A percentile compares a stretch with the other conserved stretches of the same genome.
These are phyloP conservation scores for Fusarium citri DNA, from an alignment of 2,329 filamentous ascomycete genomes.

Conservation along the genomic window DNA sequence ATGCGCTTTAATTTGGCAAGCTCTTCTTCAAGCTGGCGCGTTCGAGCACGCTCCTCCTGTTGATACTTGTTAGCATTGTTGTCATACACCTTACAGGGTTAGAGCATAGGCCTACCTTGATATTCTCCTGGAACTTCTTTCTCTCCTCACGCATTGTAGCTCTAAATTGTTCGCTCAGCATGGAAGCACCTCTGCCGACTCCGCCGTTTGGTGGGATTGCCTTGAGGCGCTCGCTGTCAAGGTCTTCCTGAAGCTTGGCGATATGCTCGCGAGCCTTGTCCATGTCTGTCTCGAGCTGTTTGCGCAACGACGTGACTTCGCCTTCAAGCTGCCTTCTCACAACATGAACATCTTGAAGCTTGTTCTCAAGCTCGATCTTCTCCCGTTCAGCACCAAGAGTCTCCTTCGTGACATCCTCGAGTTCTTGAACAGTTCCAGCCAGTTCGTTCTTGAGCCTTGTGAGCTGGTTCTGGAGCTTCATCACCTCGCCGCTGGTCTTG, in stretches of 20 bases:
- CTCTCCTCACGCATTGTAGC: constrained; percentile 67
- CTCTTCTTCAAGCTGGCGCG: constrained; percentile 64
- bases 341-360: constrained; percentile 48
- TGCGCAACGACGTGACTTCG: constrained; percentile 46
- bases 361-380: constrained; percentile 57
- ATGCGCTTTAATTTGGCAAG: constrained; percentile 57
- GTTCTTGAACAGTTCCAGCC: constrained; percentile 61
- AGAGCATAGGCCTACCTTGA: constrained; percentile 56
- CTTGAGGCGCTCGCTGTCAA: constrained; percentile 63
- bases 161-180: constrained; percentile 68
- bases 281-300: constrained; percentile 57
- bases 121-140: constrained; percentile 67
- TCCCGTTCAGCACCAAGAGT: constrained; percentile 63
- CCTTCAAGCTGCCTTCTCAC: constrained; percentile 38
- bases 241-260: constrained; percentile 60
- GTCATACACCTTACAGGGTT: not conserved
- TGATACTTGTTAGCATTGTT: constrained; percentile 45
- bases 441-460: constrained; percentile 64
- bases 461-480: constrained; percentile 61
- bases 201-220: constrained; percentile 51
- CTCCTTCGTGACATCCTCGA: constrained; percentile 66
- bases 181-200: constrained; percentile 57
- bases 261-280: constrained; percentile 52
- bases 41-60: constrained; percentile 63
- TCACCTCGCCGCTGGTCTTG: constrained; percentile 60